These are phyloP conservation scores for Osmanthus fragrans DNA, from an alignment of 257 asterid genomes.

Conservation along the genomic window DNA sequence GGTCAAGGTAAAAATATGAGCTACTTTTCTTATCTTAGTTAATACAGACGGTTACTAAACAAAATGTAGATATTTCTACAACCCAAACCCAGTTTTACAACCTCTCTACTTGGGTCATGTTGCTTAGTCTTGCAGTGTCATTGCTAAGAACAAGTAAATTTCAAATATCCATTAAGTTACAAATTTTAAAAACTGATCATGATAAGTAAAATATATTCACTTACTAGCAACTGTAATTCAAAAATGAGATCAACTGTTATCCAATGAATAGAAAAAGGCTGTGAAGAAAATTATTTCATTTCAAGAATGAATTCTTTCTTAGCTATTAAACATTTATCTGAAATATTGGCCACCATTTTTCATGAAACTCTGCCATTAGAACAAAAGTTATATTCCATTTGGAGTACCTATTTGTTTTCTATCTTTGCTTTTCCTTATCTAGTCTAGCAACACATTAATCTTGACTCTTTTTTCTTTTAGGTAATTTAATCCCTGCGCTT, in stretches of 20 bases:
- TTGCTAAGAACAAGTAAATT: background rate
- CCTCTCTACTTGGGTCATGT: background rate
- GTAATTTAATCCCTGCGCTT: background rate
- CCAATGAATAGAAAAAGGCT: background rate
- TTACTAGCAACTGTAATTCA: background rate
- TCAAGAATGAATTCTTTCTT: background rate
- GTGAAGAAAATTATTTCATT: background rate
- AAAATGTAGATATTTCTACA: background rate
- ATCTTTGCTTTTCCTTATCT: background rate
- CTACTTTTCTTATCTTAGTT: background rate
- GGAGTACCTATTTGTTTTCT: background rate
- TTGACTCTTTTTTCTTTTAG: background rate
- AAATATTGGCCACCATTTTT: background rate
- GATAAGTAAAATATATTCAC: background rate
- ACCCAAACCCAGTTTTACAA: background rate
- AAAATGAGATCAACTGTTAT: too few species aligned
- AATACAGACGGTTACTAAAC: background rate
- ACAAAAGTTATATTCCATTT: background rate
- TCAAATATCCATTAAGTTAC: background rate
- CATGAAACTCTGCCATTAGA: constrained; percentile 5
- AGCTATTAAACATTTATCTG: background rate
- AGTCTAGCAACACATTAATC: background rate
- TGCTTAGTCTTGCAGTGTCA: background rate
- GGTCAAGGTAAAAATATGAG: background rate
- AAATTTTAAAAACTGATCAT: background rate